Evolutionary conservation across 108 stramenopile genomes (phyloP), one percentile per base, ranked within the genome.

Genomic region (Fragilaria crotonensis): DNA sequence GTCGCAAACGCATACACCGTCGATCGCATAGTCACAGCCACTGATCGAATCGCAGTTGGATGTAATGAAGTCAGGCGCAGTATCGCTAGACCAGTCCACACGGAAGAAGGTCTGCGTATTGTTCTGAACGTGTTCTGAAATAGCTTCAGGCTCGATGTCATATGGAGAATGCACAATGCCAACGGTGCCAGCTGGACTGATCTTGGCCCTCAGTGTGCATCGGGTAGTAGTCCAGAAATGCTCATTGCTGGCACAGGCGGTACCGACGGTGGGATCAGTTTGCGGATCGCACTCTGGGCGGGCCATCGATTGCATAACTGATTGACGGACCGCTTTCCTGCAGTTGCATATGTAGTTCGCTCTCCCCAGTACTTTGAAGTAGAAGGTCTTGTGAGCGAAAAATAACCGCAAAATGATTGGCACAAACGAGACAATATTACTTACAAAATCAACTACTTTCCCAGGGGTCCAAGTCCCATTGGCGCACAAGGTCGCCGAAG

Each of bases 161-260:
- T 7, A 41, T 41, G 14, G 14, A 7, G 36, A 41, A 14, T 41
- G 36, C 7, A 89, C 82, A 32, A 81, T 28, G 1, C 72, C 77
- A 0, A 85, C 68, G 52, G 68, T 66, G 33, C 87, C 87, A 11
- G 71, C 64, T 14, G 62, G 36, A 60, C 71, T 68, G 44, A 89
- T 70, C 57, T 84, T 81, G 0, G 64, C 83, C 48, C 59, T 59
- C 25, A 85, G 48, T 14, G 33, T 18, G 49, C 87, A 89, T 3
- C 36, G 33, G 30, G 66, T 56, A 17, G 57, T 67, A 22, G 72
- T 68, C 87, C 87, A 88, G 20, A 32, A 59, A 33, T 29, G 22
- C 7, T 48, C 44, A 22, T 22, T 14, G 25, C 28, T 41, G 11
- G 22, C 21, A 21, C 51, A 52, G 18, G 25, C 25, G 4, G 21